Evolutionary conservation across 2,329 filamentous ascomycete genomes (phyloP), one percentile per base, ranked within the genome.

Genomic region (Cercospora citrullina): DNA sequence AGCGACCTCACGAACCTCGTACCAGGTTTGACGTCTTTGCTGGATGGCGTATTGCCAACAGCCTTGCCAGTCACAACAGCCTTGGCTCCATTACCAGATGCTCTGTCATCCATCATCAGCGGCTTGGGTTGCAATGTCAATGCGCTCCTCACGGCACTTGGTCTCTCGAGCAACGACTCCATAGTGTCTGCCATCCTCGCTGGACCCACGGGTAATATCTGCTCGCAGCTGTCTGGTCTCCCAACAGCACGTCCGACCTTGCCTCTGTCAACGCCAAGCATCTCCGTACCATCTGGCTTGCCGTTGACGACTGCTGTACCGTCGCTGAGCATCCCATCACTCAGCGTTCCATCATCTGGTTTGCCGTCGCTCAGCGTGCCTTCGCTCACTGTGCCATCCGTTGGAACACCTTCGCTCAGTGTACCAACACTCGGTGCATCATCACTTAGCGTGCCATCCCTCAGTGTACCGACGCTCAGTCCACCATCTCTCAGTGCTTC

Each of bases 131-230:
- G 62, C n/a, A 30, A 64, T 26, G 21, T 64, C 33, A 57, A 45
- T 14, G 6, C 48, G 5, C 31, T 59, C 4, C 23, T 64, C 5
- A 23, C 31, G n/a, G 62, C 6, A 8, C 53, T 64, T 9, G 51
- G 30, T 12, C 28, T 59, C 9, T 59, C 55, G 21, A 10, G 62
- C 33, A 26, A 18, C 30, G 53, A 57, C 36, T 18, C 53, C 16
- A n/a, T 48, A 14, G 62, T 64, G 26, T 64, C 62, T 5, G 36
- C 62, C 2, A 64, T 64, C 4, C 62, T 64, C 10, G 62, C 62
- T 10, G 53, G 62, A n/a, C 62, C 62, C 5, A 64, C 51, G 7
- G 18, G 33, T 23, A 26, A 28, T 12, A 53, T 65, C 26, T 60
- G 64, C 57, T 33, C 30, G 6, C 42, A 61, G 12, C 57, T 65